phyloP scores from a whole-genome alignment of 306 rosid genomes.

The Medicago truncatula region DNA sequence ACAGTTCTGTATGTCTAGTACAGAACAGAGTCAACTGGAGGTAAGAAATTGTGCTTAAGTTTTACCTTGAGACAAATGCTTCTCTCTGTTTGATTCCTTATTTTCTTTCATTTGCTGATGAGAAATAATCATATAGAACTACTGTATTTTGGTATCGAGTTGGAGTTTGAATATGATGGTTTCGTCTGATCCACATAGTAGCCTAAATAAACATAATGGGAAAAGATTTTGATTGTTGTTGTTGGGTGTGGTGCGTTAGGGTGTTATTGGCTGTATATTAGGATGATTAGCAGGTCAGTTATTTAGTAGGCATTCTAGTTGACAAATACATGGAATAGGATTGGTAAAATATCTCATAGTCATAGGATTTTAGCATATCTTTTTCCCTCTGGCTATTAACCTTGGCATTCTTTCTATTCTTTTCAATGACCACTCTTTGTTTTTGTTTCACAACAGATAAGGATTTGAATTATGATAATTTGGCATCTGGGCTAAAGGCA shows the following conservation, averaged over 20 bases:
- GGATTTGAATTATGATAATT: constrained; percentile 82
- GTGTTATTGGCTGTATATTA: constrained; percentile 12
- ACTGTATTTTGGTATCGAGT: neutral
- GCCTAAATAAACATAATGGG: neutral
- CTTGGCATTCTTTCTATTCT: constrained; percentile 23
- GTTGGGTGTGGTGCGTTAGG: neutral
- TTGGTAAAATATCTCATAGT: neutral
- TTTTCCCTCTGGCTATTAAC: constrained; percentile 19
- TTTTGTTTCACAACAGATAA: constrained; percentile 54
- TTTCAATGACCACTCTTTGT: constrained; percentile 12
- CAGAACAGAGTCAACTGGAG: neutral
- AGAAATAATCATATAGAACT: neutral
- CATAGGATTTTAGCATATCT: constrained; percentile 17
- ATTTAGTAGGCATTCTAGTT: constrained; percentile 28
- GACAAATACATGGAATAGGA: neutral
- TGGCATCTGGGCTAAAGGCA: constrained; percentile 83
- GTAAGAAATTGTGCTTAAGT: neutral
- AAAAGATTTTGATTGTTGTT: neutral
- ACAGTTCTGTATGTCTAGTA: neutral
- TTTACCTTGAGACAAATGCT: neutral
- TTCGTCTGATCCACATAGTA: neutral
- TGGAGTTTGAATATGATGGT: neutral
- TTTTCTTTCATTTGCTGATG: constrained; percentile 13
- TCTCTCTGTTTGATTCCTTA: neutral
- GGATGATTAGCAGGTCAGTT: constrained; percentile 18